Evolutionary conservation across 106 monocot genomes (phyloP).

Genomic region (Platanthera guangdongensis): DNA sequence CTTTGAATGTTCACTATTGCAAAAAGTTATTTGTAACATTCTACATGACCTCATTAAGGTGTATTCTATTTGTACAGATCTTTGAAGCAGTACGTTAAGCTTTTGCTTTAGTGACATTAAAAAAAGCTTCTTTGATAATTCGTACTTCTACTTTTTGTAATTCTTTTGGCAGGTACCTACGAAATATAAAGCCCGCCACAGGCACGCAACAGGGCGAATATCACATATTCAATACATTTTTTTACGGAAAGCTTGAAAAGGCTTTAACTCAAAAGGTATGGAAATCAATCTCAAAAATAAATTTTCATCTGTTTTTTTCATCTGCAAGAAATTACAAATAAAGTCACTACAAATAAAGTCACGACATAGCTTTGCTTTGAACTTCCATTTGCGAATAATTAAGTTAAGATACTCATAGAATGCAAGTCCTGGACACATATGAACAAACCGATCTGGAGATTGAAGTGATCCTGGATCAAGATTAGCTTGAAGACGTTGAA

Average conservation of each 20-base stretch:
- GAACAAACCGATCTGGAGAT: too few relatives aligned
- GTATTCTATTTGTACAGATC: neutral
- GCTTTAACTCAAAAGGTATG: slow-evolving; percentile 5
- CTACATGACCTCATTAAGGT: neutral
- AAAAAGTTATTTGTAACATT: neutral
- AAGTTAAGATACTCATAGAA: neutral
- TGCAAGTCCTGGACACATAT: neutral
- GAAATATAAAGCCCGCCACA: neutral
- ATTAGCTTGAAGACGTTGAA: too few relatives aligned
- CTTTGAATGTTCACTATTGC: too few relatives aligned
- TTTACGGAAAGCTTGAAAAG: slow-evolving; percentile 10
- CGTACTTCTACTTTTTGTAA: neutral
- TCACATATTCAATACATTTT: slow-evolving; percentile 11
- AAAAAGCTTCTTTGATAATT: neutral
- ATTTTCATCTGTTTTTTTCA: neutral
- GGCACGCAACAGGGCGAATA: slow-evolving; percentile 1
- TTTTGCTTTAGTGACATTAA: neutral
- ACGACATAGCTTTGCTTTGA: neutral
- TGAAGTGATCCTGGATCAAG: too few relatives aligned
- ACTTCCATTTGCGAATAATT: neutral
- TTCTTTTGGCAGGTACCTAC: slow-evolving; percentile 5
- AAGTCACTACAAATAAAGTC: neutral
- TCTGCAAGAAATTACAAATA: neutral
- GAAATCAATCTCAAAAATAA: neutral
- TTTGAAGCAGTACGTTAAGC: neutral